Evolutionary conservation across 1,284 basidiomycete genomes (phyloP), one percentile per base, ranked within the genome.

Genomic region (Trichosporon ovoides): DNA sequence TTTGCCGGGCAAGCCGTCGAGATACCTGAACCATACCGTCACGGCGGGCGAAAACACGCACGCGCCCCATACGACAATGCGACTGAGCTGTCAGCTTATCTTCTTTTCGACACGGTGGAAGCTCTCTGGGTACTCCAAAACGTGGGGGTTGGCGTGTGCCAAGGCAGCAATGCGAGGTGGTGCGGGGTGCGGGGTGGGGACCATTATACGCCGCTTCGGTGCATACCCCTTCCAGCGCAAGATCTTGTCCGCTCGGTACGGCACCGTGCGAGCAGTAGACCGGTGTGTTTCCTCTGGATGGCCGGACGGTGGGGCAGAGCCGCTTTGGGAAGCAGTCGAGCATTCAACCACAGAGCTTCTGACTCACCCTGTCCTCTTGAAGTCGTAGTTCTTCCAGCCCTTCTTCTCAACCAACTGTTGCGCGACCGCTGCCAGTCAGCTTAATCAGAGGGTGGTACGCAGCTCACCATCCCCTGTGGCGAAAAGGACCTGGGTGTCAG

Each of bases 391-490:
- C 18, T 56, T 63, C 48, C 36, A 40, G 1, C 77, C 77, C 58
- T 76, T 75, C 66, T 80, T 79, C 68, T 81, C 80, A 46, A 81
- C 74, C 2, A 67, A 64, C 63, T 81, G 80, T 63, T 81, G 80
- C n/a, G 80, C 80, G 36, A 81, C 70, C 10, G 77, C 75, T 74
- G 55, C 28, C 6, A n/a, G 22, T 48, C 43, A 12, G 22, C 22
- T 52, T 19, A 19, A 6, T 18, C 24, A 7, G 2, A 11, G 19
- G 20, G n/a, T 11, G 7, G 18, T 1, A 16, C 28, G 11, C 5
- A 22, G 5, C n/a, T 24, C 50, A 72, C 70, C 62, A 64, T 81
- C 80, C 36, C 80, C 80, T 12, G 79, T 75, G 18, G 75, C 77
- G 62, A 80, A 80, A n/a, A 80, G 65, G 2, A 69, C 71, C 77